Percentiles rank a stretch among this genome's conserved stretches.
Evolutionary conservation across 75 land plant species (phyloP).

Genomic region (Larix kaempferi): DNA sequence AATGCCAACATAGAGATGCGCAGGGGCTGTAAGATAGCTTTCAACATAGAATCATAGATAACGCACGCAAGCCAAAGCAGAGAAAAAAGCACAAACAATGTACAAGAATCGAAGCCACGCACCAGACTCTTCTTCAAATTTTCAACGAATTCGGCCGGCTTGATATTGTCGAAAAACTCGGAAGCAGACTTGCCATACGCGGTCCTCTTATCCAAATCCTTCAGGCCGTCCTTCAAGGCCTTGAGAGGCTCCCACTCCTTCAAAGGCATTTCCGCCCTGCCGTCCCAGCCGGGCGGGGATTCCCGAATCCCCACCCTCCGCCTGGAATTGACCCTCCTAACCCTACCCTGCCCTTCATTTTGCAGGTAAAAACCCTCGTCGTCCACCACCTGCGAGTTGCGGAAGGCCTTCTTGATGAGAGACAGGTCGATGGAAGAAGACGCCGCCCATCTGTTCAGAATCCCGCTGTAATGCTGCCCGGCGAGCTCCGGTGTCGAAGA

Average conservation of each 20-base stretch:
- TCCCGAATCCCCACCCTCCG: slow-evolving; percentile 20
- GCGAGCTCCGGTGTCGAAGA: slow-evolving; percentile 74
- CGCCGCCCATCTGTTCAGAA: slow-evolving; percentile 43
- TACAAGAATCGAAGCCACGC: background rate
- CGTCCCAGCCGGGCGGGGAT: slow-evolving; percentile 1
- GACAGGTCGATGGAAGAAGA: slow-evolving; percentile 45
- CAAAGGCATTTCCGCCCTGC: slow-evolving; percentile 16
- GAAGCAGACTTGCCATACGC: slow-evolving; percentile 37
- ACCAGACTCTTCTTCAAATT: slow-evolving; percentile 81
- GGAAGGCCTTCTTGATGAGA: slow-evolving; percentile 47
- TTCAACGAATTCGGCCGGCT: slow-evolving; percentile 68
- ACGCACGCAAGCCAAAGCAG: background rate
- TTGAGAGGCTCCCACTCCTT: slow-evolving; percentile 87
- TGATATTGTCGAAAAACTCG: slow-evolving; percentile 57
- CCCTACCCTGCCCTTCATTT: background rate
- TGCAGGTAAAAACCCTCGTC: slow-evolving; percentile 14
- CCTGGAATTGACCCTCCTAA: slow-evolving; percentile 21
- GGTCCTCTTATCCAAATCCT: slow-evolving; percentile 65
- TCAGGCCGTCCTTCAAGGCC: slow-evolving; percentile 60
- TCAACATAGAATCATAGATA: too few relatives aligned
- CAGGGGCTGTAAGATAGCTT: too few relatives aligned
- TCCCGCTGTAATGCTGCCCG: slow-evolving; percentile 17
- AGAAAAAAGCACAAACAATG: background rate
- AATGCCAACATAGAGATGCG: too few relatives aligned
- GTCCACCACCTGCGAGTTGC: slow-evolving; percentile 33